Evolutionary conservation across 805 yeast species (phyloP), one percentile per base, ranked within the genome.

Genomic region (Candida nanaspora): DNA sequence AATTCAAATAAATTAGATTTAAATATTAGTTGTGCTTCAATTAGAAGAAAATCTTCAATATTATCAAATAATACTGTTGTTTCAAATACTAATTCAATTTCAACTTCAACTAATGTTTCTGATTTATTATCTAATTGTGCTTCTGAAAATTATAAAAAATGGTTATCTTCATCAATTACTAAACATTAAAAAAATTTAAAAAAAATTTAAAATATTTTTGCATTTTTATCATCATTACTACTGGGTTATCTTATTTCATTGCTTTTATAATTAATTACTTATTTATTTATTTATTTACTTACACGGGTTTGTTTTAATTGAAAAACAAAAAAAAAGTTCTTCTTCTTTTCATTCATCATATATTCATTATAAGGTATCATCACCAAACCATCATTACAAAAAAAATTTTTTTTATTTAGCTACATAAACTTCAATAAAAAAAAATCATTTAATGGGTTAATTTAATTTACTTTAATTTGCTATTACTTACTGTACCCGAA

Each of bases 1-100:
- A 63, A 60, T 38, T 44, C 51, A 29, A 60, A 60, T 40, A 45
- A 56, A 29, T 45, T 60, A 15, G 63, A 60, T 38, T 48, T 60
- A 29, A 59, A 59, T 41, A 46, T 44, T 13, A 18, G 44, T 19
- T 14, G 14, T 29, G n/a, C 23, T 23, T 29, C n/a, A 10, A 19
- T 35, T 13, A 18, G 11, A 18, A 33, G 34, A n/a, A 34, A 11
- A 18, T 31, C 20, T 10, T 11, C 21, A 14, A 9, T 23, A 3
- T 15, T 34, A 27, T 21, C 25, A 40, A 32, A 19, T 9, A 19
- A 20, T 11, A 28, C 22, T 16, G n/a, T 27, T 32, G 19, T 35
- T 19, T 6, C 40, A 16, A 30, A 27, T 22, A 36, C 38, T n/a
- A 29, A 25, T 27, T 13, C 41, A n/a, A 14, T 13, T 33, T 30